Conservation (phyloP, 2,329 filamentous ascomycete genomes). For the Penicillium sp. region DNA sequence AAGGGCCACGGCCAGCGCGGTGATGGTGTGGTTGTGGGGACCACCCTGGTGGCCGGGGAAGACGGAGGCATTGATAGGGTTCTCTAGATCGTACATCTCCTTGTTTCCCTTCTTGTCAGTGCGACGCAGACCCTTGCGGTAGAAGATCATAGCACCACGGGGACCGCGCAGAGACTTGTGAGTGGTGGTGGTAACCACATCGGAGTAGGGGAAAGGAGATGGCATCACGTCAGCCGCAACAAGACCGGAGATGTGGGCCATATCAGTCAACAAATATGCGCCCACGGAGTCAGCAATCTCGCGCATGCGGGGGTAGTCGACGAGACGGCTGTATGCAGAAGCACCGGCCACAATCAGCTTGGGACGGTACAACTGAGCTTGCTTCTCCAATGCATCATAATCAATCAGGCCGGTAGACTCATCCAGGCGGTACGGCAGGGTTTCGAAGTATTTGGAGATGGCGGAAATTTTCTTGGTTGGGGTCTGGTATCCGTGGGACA, state of each 20-base stretch:
- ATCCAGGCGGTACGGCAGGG: constrained; percentile 86
- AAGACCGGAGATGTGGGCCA: constrained; percentile 97
- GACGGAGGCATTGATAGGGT: constrained; percentile 97
- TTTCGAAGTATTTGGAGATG: constrained; percentile 99
- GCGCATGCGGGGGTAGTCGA: constrained; percentile 95
- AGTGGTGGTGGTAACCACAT: constrained; percentile 97
- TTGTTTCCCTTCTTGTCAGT: constrained; percentile 91
- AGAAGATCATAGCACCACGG: constrained; percentile 99
- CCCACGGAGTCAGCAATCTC: constrained; percentile 91
- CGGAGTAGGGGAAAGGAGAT: constrained; percentile 86
- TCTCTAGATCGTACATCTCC: constrained; percentile 88
- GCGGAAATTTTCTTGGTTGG: constrained; percentile 95
- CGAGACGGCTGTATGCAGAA: constrained; percentile 95
- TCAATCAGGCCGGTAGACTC: constrained; percentile 87
- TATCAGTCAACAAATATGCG: constrained; percentile 93
- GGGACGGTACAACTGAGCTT: constrained; percentile 87
- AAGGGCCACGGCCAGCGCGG: constrained; percentile 88
- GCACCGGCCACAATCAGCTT: constrained; percentile 96
- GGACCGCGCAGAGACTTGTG: constrained; percentile 98
- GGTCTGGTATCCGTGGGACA: constrained; percentile 97
- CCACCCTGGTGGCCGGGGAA: constrained; percentile 99
- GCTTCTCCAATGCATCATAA: constrained; percentile 88
- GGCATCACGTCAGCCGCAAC: constrained; percentile 92
- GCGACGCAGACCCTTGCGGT: constrained; percentile 91
- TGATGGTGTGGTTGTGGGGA: constrained; percentile 99